Evolutionary conservation across 768 basidiomycete species (phyloP), one percentile per base, ranked within the genome.

Genomic region (Favolaschia claudopus): DNA sequence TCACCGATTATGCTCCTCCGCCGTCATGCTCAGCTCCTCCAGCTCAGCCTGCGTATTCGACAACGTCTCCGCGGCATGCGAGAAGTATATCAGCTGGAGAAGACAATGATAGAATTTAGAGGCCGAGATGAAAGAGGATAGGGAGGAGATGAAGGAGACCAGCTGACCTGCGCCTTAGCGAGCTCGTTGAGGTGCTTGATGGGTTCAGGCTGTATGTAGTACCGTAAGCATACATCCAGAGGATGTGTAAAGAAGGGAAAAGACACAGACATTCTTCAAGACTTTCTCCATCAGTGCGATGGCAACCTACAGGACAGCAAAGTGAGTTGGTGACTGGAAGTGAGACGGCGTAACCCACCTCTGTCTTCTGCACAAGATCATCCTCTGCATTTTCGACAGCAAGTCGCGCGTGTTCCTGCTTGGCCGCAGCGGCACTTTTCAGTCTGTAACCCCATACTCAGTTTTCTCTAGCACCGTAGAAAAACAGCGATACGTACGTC

Each of bases 221-320:
- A 44, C 34, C 43, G 40, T 50, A 39, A 57, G 5, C 20, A 28
- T 43, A 24, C 17, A 52, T 42, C 36, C 62, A n/a, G 15, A 33
- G 54, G 37, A 7, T 52, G 24, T 48, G 33, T 20, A 28, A n/a
- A 32, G 27, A 3, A 29, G 13, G 31, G n/a, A 20, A 28, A 33
- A n/a, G n/a, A 13, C 5, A 81, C 92, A 49, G 62, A 96, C 96
- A 76, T 99, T 98, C 69, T 99, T 96, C 39, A 99, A 82, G 13
- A 99, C 96, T 20, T 92, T 90, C 82, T 96, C 96, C 95, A 98
- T 96, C 49, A 95, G 83, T 5, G 91, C 93, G 68, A 97, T 97
- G 1, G 96, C 96, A 29, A 48, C 46, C 19, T 42, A 22, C 10
- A 9, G 24, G 10, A 22, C 9, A n/a, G n/a, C n/a, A n/a, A n/a